Base-by-base conservation (phyloP, 1,139 yeast species). In the Dujonia santamariae region DNA sequence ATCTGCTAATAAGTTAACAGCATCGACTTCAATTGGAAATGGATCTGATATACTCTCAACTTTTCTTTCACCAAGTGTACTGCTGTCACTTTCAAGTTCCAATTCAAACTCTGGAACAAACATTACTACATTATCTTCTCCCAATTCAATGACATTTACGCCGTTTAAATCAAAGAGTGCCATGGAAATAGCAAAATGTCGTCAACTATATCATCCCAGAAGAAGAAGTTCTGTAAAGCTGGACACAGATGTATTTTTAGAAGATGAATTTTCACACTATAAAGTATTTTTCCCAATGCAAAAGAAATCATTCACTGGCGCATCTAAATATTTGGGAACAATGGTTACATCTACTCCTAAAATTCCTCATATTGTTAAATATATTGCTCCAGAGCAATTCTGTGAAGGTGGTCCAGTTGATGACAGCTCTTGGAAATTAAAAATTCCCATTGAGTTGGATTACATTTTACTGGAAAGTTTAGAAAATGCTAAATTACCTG, bases 271-370 rank as follows among this genome's bases (percentile, higher is more conserved):
- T 6, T 31, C 31, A 20, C 25, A 34, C 26, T 50, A 46, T 35
- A 44, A 43, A 32, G 37, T 38, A 4, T 37, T 33, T 25, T 33
- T 37, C n/a, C 50, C 51, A n/a, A 29, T 49, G 17, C 29, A 34
- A 7, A 51, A 47, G 27, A 45, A 34, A 34, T 34, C 43, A 8
- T 29, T 52, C 9, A 38, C 44, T 11, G 46, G 50, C 7, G 26
- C 34, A 2, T 14, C 31, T 1, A 50, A 48, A 22, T 36, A 37
- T 25, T 11, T 43, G n/a, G 56, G 55, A 8, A 43, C 46, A 12
- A 35, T 64, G 26, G 42, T 42, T 26, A 26, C 63, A 15, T 35
- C 46, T 4, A 54, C 64, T 2, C 70, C 72, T 3, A 54, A 53
- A 32, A 42, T 36, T 1, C 52, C 50, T 20, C 56, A 61, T 35